phyloP scores from a whole-genome alignment of 2,329 filamentous ascomycete genomes.

The Rhexocercosporidium sp. region DNA sequence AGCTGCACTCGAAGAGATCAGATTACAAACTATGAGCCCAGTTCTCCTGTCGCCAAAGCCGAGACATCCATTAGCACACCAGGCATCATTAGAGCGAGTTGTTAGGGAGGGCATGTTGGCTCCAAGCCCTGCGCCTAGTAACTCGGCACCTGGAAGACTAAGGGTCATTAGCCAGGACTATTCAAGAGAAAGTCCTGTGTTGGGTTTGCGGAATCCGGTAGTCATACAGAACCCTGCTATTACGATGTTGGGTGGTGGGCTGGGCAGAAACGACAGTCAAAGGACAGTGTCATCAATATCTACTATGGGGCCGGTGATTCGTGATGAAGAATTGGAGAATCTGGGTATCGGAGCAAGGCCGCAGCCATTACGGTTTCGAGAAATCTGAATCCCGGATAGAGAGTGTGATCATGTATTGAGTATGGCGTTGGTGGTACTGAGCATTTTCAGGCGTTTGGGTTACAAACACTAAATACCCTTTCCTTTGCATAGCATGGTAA shows the following conservation, averaged over 20 bases:
- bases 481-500: background rate
- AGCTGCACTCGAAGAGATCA: slow-evolving; percentile 7
- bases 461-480: slow-evolving; percentile 9
- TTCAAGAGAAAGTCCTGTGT: slow-evolving; percentile 23
- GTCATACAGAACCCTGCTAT: slow-evolving; percentile 9
- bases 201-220: slow-evolving; percentile 15
- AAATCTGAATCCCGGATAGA: background rate
- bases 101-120: slow-evolving; percentile 17
- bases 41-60: slow-evolving; percentile 25
- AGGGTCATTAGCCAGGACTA: slow-evolving; percentile 17
- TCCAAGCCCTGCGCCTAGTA: slow-evolving; percentile 16
- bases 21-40: slow-evolving; percentile 14
- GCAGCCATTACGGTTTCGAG: slow-evolving; percentile 3
- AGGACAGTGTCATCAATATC: slow-evolving; percentile 30
- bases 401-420: background rate
- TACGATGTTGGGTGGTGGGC: background rate
- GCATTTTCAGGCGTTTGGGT: slow-evolving; percentile 3
- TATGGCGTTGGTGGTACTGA: background rate
- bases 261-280: slow-evolving; percentile 29
- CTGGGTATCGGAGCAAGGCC: slow-evolving; percentile 30
- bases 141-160: slow-evolving; percentile 11
- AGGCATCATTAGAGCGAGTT: slow-evolving; percentile 26
- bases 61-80: slow-evolving; percentile 21
- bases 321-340: slow-evolving; percentile 35
- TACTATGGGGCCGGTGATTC: slow-evolving; percentile 29